Conservation (phyloP, 805 yeast species). For the Crinitomyces ghanaensis region DNA sequence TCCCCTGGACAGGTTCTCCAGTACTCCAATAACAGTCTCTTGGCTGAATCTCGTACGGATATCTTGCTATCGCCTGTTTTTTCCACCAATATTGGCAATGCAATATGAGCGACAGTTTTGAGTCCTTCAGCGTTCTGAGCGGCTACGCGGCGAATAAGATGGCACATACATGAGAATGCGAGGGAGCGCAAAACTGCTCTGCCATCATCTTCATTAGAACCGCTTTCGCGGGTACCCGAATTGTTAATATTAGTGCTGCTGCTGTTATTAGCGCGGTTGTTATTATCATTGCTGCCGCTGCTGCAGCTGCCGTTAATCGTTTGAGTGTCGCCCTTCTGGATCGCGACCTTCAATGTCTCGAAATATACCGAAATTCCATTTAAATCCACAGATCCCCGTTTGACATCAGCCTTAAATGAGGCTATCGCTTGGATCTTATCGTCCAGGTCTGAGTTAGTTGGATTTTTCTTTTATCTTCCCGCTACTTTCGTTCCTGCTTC, state of each 20-base stretch:
- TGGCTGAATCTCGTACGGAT: constrained; percentile 20
- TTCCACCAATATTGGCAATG: constrained; percentile 26
- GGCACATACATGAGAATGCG: constrained; percentile 35
- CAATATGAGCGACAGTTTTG: constrained; percentile 21
- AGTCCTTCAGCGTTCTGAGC: constrained; percentile 29
- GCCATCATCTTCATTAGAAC: constrained; percentile 1
- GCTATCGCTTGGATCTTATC: constrained; percentile 12
- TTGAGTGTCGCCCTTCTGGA: no score
- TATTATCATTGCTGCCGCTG: no score
- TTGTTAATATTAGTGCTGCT: no score
- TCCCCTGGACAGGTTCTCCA: constrained; percentile 29
- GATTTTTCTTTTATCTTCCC: background rate
- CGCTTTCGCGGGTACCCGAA: no score
- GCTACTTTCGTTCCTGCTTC: background rate
- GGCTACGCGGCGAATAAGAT: constrained; percentile 33
- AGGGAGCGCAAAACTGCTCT: constrained; percentile 15
- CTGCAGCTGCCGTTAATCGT: no score
- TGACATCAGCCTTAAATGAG: constrained; percentile 16
- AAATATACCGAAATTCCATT: constrained; percentile 16
- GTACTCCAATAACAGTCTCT: constrained; percentile 24
- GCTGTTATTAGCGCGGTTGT: no score
- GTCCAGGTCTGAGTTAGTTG: constrained; percentile 8
- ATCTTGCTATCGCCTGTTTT: constrained; percentile 23
- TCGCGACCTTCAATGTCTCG: constrained; percentile 17
- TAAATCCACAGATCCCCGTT: constrained; percentile 13